Conservation (phyloP, 345 rosid genomes). For the Brassica incana region DNA sequence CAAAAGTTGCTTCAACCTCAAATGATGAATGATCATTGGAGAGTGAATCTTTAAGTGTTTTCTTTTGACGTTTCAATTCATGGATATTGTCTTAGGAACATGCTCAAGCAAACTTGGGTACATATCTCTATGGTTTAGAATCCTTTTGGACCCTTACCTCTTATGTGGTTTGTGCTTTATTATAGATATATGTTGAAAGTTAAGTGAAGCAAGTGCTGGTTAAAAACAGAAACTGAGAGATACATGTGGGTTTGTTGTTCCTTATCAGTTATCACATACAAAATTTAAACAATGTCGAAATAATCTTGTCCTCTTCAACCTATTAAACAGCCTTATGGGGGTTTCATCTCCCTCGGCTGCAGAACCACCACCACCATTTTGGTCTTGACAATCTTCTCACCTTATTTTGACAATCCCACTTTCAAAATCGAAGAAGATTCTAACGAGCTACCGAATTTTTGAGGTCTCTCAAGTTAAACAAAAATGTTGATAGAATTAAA, state of each 20-base stretch:
- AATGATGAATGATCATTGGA: constrained; percentile 32
- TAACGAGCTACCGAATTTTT: neutral
- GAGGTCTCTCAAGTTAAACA: neutral
- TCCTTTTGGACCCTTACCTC: neutral
- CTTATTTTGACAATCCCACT: neutral
- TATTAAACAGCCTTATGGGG: neutral
- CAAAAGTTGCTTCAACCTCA: constrained; percentile 43
- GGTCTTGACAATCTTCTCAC: neutral
- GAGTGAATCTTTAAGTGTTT: neutral
- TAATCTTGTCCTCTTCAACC: neutral
- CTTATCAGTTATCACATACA: neutral
- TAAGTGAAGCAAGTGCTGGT: neutral
- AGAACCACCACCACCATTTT: neutral
- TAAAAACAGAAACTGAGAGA: neutral
- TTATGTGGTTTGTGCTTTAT: neutral
- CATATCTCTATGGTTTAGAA: neutral
- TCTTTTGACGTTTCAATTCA: neutral
- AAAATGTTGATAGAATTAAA: neutral
- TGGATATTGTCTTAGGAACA: neutral
- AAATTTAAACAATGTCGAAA: neutral
- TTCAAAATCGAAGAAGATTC: neutral
- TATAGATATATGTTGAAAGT: neutral
- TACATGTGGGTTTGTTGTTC: neutral
- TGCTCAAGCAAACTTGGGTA: neutral
- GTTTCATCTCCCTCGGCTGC: neutral